These are phyloP conservation scores for Drechslerella coelobrocha DNA, from an alignment of 2,329 filamentous ascomycete species.

Conservation along the genomic window DNA sequence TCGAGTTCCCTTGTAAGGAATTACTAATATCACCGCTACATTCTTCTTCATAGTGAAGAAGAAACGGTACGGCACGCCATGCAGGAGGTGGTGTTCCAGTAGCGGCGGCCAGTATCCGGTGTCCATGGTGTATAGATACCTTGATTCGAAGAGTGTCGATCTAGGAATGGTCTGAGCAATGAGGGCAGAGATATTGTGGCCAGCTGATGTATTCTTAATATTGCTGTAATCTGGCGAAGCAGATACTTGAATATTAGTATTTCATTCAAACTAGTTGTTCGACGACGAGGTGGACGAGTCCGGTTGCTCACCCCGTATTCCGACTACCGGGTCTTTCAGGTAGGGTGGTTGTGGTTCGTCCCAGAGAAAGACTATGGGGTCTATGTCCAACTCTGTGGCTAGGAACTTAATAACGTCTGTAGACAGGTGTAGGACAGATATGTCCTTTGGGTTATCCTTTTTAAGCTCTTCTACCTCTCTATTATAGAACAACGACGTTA, in stretches of 20 bases:
- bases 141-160: constrained; percentile 2
- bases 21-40: constrained; percentile 5
- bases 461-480: constrained; percentile 13
- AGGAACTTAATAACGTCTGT: neutral
- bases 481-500: too few species aligned
- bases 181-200: constrained; percentile 1
- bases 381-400: constrained; percentile 4
- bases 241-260: neutral
- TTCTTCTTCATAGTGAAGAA: constrained; percentile 18
- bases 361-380: constrained; percentile 13
- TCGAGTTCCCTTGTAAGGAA: constrained; percentile 13
- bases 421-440: neutral
- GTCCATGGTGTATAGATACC: constrained; percentile 9
- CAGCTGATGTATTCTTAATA: neutral
- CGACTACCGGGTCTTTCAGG: constrained; percentile 1
- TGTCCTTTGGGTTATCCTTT: neutral
- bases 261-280: neutral
- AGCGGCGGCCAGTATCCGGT: neutral
- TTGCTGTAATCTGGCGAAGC: neutral
- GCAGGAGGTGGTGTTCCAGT: constrained; percentile 1
- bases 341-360: constrained; percentile 14
- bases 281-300: neutral
- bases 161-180: constrained; percentile 15
- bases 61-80: constrained; percentile 8
- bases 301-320: constrained; percentile 2